Evolutionary conservation across 768 basidiomycete genomes (phyloP), one percentile per base, ranked within the genome.

Genomic region (Tricholoma furcatifolium): DNA sequence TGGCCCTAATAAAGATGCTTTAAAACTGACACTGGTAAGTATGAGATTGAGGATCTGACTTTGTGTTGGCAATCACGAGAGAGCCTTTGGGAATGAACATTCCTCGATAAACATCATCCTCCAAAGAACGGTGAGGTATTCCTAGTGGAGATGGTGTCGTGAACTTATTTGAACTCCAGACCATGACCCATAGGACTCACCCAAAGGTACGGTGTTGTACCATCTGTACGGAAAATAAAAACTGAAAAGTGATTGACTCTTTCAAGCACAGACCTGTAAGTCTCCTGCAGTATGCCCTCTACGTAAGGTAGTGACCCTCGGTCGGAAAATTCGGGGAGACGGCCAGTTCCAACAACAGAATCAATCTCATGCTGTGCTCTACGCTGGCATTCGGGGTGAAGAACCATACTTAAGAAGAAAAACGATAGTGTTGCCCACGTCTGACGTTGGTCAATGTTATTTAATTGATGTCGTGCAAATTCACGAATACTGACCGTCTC

Each of bases 361-460:
- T 68, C 69, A 27, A 71, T 59, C 50, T 71, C 69, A 6, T 55
- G 52, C 50, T 68, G 70, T 11, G 67, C 65, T 18, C 38, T 43
- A n/a, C 34, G 27, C 54, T 67, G 68, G 21, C 54, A 39, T 8
- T 65, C 62, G 6, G 65, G 70, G 53, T 64, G 41, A 17, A 64
- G 51, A 2, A 61, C 35, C 67, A 69, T 70, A 3, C 60, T 64
- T 18, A 67, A 52, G 23, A 71, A 57, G 31, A 66, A 67, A 9
- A 51, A 27, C 1, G 67, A 50, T 0, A 65, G 46, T 15, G 58
- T 40, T 20, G 41, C 24, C 10, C 32, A 52, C 2, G 55, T 56
- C 55, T 53, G 5, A 43, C 3, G 7, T 27, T 20, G 1, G 32
- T 6, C 7, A 8, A 20, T 4, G 20, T 38, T 12, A 42, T 23